Conservation (phyloP, 768 basidiomycete species). For the Lactifluus pinguis region DNA sequence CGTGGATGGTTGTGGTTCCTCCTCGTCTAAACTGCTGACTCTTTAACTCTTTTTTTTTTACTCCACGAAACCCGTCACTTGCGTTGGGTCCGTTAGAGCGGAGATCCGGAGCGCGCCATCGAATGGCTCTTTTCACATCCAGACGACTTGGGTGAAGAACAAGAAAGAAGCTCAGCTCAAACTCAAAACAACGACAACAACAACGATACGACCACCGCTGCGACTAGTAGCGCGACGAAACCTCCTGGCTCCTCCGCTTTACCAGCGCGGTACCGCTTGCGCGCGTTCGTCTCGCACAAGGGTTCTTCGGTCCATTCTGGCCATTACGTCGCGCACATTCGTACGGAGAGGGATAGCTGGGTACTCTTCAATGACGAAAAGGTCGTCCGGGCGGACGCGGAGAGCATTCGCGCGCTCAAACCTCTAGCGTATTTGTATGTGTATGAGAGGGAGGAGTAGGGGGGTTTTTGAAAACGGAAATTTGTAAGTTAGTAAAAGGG, state of each 20-base stretch:
- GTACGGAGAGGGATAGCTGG: slow-evolving; percentile 50
- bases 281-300: slow-evolving; percentile 96
- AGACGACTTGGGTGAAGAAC: slow-evolving; percentile 67
- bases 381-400: slow-evolving; percentile 79
- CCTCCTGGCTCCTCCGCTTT: slow-evolving; percentile 38
- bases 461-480: no score
- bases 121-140: slow-evolving; percentile 97
- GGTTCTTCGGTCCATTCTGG: slow-evolving; percentile 93
- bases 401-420: slow-evolving; percentile 76
- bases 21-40: neutral
- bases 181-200: no score
- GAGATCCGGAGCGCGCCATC: slow-evolving; percentile 75
- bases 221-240: neutral
- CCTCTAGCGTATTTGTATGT: slow-evolving; percentile 89
- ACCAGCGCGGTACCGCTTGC: slow-evolving; percentile 72
- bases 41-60: neutral
- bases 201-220: no score
- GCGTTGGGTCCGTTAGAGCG: slow-evolving; percentile 35
- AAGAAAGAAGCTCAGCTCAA: neutral
- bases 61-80: neutral
- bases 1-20: slow-evolving; percentile 22
- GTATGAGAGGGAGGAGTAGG: slow-evolving; percentile 48
- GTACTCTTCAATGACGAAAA: slow-evolving; percentile 96
- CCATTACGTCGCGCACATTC: slow-evolving; percentile 83
- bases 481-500: no score